Percentiles rank a stretch among this genome's conserved stretches.
Conservation (phyloP, 306 rosid species). For the Macrotyloma uniflorum region DNA sequence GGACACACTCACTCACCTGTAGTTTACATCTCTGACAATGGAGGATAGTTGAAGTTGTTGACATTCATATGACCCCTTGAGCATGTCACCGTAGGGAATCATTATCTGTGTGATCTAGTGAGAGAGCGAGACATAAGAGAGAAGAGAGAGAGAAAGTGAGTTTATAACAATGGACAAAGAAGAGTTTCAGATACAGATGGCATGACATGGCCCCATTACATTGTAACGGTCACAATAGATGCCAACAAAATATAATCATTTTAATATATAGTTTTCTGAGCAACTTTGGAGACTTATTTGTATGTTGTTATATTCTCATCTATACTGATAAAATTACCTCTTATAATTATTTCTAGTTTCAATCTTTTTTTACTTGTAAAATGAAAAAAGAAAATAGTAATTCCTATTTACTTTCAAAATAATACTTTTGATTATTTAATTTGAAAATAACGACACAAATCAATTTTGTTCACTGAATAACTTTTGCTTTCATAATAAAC, state of each 20-base stretch:
- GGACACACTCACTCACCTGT: slow-evolving; percentile 27
- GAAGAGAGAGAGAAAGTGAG: neutral
- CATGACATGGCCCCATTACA: neutral
- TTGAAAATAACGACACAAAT: too few relatives aligned
- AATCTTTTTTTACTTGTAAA: neutral
- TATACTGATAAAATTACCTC: too few relatives aligned
- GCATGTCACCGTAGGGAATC: slow-evolving; percentile 28
- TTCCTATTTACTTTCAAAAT: neutral
- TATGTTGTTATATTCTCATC: too few relatives aligned
- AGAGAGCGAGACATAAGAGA: too few relatives aligned
- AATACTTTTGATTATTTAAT: too few relatives aligned
- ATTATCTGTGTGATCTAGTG: neutral
- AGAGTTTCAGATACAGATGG: slow-evolving; percentile 7
- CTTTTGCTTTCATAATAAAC: neutral
- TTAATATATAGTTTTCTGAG: neutral
- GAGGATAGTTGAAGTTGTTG: slow-evolving; percentile 42
- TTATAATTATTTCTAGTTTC: neutral
- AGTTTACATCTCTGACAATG: slow-evolving; percentile 40
- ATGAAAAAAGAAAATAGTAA: neutral
- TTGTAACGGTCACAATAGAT: slow-evolving; percentile 38
- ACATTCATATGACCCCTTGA: slow-evolving; percentile 20
- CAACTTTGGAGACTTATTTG: too few relatives aligned
- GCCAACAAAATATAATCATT: slow-evolving; percentile 8
- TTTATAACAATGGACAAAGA: slow-evolving; percentile 3
- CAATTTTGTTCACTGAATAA: neutral